phyloP scores from a whole-genome alignment of 768 basidiomycete genomes.

The Lactarius pseudohatsudake region DNA sequence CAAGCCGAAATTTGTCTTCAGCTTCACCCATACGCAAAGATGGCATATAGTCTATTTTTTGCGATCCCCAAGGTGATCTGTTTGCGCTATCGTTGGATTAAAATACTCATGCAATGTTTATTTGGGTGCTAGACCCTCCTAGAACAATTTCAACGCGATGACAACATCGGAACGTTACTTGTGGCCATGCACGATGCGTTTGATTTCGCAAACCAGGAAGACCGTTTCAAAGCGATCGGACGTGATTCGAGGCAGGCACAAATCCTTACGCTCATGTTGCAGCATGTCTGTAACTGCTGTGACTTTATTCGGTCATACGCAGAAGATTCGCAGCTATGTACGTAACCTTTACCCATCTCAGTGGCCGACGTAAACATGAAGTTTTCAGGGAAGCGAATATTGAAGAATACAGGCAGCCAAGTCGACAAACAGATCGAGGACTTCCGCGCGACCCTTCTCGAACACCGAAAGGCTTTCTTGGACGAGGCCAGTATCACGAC shows the following conservation, averaged over 20 bases:
- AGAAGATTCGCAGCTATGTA: background rate
- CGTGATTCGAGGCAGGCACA: background rate
- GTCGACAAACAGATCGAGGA: background rate
- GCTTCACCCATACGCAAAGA: background rate
- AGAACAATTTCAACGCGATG: background rate
- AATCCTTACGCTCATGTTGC: background rate
- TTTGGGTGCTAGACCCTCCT: background rate
- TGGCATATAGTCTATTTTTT: background rate
- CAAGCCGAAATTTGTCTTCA: background rate
- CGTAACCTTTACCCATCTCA: background rate
- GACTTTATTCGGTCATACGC: background rate
- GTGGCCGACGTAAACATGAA: background rate
- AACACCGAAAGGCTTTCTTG: background rate
- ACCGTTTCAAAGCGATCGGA: background rate
- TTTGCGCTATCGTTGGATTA: background rate
- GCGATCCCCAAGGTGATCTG: background rate
- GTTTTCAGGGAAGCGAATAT: background rate
- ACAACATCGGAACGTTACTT: background rate
- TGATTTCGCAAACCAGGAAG: background rate
- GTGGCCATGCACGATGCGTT: background rate
- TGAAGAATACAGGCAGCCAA: background rate
- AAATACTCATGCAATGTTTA: background rate
- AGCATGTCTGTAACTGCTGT: background rate
- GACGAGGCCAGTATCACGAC: background rate
- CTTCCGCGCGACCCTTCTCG: background rate